phyloP scores from a whole-genome alignment of 129 eudicot species.

The Gnaphalium uliginosum region DNA sequence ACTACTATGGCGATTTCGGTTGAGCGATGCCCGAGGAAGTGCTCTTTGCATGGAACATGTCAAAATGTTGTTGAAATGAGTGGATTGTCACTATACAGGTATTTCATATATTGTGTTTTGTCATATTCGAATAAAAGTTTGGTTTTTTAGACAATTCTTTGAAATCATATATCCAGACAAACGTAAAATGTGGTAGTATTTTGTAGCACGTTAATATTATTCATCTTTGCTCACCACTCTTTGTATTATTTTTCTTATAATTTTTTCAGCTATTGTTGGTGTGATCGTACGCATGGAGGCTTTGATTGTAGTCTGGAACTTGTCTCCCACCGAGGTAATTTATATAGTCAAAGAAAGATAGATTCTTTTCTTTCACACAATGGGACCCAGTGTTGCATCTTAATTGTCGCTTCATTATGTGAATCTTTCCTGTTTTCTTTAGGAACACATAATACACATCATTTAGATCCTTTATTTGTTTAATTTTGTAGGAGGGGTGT shows the following conservation, averaged over 20 bases:
- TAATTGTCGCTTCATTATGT: neutral
- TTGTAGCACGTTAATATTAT: neutral
- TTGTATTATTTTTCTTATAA: neutral
- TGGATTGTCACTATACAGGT: slow-evolving; percentile 80
- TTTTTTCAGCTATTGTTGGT: slow-evolving; percentile 64
- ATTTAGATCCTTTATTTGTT: slow-evolving; percentile 2
- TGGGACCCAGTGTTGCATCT: neutral
- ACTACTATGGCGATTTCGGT: slow-evolving; percentile 60
- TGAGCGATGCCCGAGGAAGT: slow-evolving; percentile 72
- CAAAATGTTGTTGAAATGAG: slow-evolving; percentile 52
- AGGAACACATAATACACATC: neutral
- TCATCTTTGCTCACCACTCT: neutral
- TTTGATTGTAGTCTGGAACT: slow-evolving; percentile 83
- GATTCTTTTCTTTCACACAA: neutral
- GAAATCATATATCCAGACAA: neutral
- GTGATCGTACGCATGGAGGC: slow-evolving; percentile 91
- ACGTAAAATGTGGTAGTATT: neutral
- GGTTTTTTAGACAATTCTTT: neutral
- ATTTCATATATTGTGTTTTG: slow-evolving; percentile 3
- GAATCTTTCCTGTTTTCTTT: neutral
- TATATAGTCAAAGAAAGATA: neutral
- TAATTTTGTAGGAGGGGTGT: slow-evolving; percentile 9
- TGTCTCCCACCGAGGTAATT: slow-evolving; percentile 67
- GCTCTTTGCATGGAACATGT: slow-evolving; percentile 83
- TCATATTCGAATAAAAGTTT: slow-evolving; percentile 9